These are phyloP conservation scores for Ascochyta fabae DNA, from an alignment of 2,329 filamentous ascomycete species.

Conservation along the genomic window DNA sequence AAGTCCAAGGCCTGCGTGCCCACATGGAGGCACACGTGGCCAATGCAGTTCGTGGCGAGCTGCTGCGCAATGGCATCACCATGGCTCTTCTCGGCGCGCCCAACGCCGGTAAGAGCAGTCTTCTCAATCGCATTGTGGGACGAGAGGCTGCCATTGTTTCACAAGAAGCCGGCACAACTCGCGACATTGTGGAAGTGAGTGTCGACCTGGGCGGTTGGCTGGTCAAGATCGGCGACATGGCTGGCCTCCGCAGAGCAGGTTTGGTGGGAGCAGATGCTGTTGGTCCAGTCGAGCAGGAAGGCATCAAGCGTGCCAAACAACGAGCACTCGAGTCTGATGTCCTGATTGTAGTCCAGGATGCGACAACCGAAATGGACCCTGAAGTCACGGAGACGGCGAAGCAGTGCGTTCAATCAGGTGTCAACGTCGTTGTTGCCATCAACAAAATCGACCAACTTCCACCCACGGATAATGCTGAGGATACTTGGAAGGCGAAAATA, in stretches of 20 bases:
- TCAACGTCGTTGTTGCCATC: constrained; percentile 64
- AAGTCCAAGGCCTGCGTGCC: constrained; percentile 66
- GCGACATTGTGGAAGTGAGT: constrained; percentile 91
- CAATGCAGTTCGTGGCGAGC: constrained; percentile 81
- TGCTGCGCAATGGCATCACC: constrained; percentile 83
- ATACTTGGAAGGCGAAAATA: constrained; percentile 32
- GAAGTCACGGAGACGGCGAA: constrained; percentile 63
- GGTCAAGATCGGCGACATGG: constrained; percentile 94
- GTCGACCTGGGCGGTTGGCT: constrained; percentile 89
- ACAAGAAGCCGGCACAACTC: constrained; percentile 87
- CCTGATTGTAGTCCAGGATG: constrained; percentile 71
- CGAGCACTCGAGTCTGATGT: constrained; percentile 85
- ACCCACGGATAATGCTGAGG: constrained; percentile 23
- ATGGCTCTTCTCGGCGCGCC: constrained; percentile 89
- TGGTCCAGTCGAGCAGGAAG: constrained; percentile 83
- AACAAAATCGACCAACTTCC: constrained; percentile 66
- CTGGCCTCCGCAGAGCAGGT: constrained; percentile 72
- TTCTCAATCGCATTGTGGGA: constrained; percentile 89
- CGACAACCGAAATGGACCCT: constrained; percentile 73
- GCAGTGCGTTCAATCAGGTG: constrained; percentile 56
- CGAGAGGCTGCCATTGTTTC: constrained; percentile 96
- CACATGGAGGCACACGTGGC: constrained; percentile 73
- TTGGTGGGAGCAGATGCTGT: constrained; percentile 53
- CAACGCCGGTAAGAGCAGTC: constrained; percentile 92
- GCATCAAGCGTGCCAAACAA: constrained; percentile 83